Evolutionary conservation across 495 filamentous ascomycete species (phyloP).

Genomic region (Cercophora sp.): DNA sequence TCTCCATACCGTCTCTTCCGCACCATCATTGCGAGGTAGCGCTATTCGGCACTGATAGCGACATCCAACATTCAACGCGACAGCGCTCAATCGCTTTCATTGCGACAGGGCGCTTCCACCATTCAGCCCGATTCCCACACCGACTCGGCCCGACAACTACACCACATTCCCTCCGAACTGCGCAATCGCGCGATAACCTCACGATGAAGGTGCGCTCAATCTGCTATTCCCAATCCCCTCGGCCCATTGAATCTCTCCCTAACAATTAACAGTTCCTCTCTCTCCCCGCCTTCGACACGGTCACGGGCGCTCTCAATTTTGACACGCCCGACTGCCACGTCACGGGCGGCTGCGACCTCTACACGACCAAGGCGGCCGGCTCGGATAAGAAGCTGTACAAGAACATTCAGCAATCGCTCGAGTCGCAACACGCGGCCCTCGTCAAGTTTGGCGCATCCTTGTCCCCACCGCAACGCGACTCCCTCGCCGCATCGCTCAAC

Average conservation of each 20-base stretch:
- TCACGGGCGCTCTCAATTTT: slow-evolving; percentile 89
- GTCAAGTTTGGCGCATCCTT: slow-evolving; percentile 76
- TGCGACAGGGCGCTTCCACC: too few relatives aligned
- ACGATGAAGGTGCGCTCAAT: slow-evolving; percentile 44
- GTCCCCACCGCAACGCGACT: slow-evolving; percentile 65
- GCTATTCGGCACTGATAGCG: too few relatives aligned
- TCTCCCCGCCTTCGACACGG: slow-evolving; percentile 79
- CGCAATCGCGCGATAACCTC: too few relatives aligned
- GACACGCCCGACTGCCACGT: slow-evolving; percentile 87
- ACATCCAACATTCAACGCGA: too few relatives aligned
- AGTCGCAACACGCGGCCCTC: slow-evolving; percentile 82
- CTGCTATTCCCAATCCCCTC: too few relatives aligned
- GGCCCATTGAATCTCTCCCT: too few relatives aligned
- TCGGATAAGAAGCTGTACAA: slow-evolving; percentile 96
- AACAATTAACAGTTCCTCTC: slow-evolving; percentile 91
- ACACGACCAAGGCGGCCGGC: slow-evolving; percentile 92
- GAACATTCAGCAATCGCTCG: slow-evolving; percentile 82
- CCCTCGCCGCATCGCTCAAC: slow-evolving; percentile 60
- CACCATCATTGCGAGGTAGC: too few relatives aligned
- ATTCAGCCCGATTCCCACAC: background rate
- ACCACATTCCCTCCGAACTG: too few relatives aligned
- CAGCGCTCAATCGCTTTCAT: too few relatives aligned
- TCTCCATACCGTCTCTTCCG: too few relatives aligned
- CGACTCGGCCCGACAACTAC: background rate
- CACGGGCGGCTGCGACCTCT: slow-evolving; percentile 88